Evolutionary conservation across 2,329 filamentous ascomycete species (phyloP).

Genomic region (Colletotrichum ledebouriae): DNA sequence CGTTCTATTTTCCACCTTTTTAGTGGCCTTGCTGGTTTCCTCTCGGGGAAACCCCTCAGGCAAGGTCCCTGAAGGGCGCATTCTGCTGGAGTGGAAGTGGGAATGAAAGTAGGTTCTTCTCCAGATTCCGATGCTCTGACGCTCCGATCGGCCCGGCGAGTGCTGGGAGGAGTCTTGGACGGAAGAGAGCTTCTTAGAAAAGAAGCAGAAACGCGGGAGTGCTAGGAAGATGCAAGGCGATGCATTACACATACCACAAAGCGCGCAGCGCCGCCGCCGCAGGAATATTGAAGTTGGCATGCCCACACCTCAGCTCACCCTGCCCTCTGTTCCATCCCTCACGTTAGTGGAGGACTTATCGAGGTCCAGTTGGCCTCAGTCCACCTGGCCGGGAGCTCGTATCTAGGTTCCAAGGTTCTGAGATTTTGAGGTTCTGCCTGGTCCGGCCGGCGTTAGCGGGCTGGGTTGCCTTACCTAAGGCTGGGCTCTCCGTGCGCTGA

Average conservation of each 20-base stretch:
- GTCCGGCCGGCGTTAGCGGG: constrained; percentile 24
- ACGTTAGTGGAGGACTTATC: too few species aligned
- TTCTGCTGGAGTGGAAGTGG: constrained; percentile 5
- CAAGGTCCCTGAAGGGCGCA: constrained; percentile 20
- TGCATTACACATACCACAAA: not conserved
- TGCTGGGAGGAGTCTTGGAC: constrained; percentile 24
- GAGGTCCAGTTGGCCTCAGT: too few species aligned
- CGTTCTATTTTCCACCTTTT: constrained; percentile 26
- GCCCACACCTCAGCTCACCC: constrained; percentile 31
- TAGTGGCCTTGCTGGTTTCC: constrained; percentile 7
- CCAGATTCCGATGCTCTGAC: constrained; percentile 7
- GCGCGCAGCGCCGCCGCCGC: not conserved
- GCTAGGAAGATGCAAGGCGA: constrained; percentile 20
- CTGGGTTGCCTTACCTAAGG: constrained; percentile 30
- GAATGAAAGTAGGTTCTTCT: not conserved
- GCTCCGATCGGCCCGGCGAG: constrained; percentile 9
- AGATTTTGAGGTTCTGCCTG: not conserved
- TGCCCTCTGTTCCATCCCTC: not conserved
- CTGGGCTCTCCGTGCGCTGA: constrained; percentile 9
- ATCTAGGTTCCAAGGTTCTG: too few species aligned
- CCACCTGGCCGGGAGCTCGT: too few species aligned
- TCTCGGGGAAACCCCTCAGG: not conserved
- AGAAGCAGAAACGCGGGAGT: constrained; percentile 15
- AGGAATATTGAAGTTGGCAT: not conserved
- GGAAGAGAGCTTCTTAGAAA: constrained; percentile 32